A percentile compares a stretch with the other conserved stretches of the same genome.
phyloP scores from a whole-genome alignment of 176 grass and related monocot species.

The Oryza punctata region DNA sequence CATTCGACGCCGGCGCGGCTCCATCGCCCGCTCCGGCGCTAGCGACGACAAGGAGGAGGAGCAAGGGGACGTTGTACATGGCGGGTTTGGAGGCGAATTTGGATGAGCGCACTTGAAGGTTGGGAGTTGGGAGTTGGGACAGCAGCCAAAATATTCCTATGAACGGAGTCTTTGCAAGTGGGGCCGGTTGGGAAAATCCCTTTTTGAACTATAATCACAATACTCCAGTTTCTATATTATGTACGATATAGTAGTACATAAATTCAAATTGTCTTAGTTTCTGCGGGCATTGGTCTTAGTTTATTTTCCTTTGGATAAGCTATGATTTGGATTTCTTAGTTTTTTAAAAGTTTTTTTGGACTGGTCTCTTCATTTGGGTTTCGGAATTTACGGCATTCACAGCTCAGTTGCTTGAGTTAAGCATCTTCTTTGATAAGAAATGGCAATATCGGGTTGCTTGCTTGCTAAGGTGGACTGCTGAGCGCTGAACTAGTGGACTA shows the following conservation, averaged over 20 bases:
- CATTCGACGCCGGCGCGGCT: not conserved
- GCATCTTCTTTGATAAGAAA: not conserved
- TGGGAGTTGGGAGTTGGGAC: too few species aligned
- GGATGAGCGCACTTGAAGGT: conserved; percentile 1
- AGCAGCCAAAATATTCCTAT: too few species aligned
- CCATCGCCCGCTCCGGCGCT: not conserved
- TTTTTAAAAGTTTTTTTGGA: not conserved
- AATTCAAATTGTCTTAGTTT: too few species aligned
- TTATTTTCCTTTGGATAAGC: not conserved
- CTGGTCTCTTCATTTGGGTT: not conserved
- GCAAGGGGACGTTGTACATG: conserved; percentile 13
- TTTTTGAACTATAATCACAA: too few species aligned
- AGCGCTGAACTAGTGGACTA: not conserved
- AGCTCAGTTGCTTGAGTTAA: not conserved
- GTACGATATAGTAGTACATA: too few species aligned
- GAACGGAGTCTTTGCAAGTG: too few species aligned
- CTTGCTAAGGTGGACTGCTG: not conserved
- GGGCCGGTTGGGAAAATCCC: too few species aligned
- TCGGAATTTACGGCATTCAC: not conserved
- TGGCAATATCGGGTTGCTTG: not conserved
- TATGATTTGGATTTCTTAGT: not conserved
- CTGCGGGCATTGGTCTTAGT: too few species aligned
- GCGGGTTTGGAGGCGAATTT: conserved; percentile 23
- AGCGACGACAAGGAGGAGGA: conserved; percentile 8
- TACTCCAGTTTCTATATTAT: too few species aligned